Percentiles rank a stretch among this genome's conserved stretches.
Evolutionary conservation across 2,329 filamentous ascomycete species (phyloP).

Genomic region (Cercospora sp.): DNA sequence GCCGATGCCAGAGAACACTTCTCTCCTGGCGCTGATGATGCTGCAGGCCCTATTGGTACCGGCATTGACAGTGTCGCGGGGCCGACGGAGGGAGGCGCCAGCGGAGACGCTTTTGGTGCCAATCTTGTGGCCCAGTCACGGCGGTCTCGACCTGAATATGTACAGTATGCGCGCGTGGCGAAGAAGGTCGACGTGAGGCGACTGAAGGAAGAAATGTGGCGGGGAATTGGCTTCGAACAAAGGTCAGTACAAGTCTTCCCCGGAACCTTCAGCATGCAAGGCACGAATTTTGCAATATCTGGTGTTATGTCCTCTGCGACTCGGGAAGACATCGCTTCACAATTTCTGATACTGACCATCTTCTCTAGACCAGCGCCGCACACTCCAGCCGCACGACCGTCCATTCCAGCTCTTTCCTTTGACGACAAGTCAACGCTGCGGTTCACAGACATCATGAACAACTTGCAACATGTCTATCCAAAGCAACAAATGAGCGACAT

Average conservation of each 20-base stretch:
- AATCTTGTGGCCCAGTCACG: slow-evolving; percentile 63
- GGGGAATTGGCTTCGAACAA: slow-evolving; percentile 56
- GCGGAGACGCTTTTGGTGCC: slow-evolving; percentile 60
- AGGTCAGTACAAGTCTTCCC: slow-evolving; percentile 18
- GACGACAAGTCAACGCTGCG: slow-evolving; percentile 61
- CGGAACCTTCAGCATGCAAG: not conserved
- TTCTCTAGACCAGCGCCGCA: slow-evolving; percentile 17
- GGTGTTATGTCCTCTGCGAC: not conserved
- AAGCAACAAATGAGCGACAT: slow-evolving; percentile 88
- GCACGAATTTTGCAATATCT: not conserved
- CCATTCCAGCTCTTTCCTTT: slow-evolving; percentile 29
- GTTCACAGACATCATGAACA: slow-evolving; percentile 91
- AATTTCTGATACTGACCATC: not conserved
- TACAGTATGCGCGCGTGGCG: slow-evolving; percentile 64
- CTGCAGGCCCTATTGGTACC: slow-evolving; percentile 40
- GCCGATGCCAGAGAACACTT: slow-evolving; percentile 79
- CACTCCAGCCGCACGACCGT: slow-evolving; percentile 17
- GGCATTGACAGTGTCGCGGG: slow-evolving; percentile 40
- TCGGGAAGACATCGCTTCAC: not conserved
- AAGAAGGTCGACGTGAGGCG: slow-evolving; percentile 67
- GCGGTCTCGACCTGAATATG: slow-evolving; percentile 62
- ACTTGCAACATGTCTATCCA: slow-evolving; percentile 80
- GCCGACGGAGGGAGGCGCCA: slow-evolving; percentile 35
- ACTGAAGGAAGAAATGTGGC: slow-evolving; percentile 67
- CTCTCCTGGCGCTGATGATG: slow-evolving; percentile 60